Evolutionary conservation across 129 eudicot species (phyloP).

Genomic region (Flaveria robusta): DNA sequence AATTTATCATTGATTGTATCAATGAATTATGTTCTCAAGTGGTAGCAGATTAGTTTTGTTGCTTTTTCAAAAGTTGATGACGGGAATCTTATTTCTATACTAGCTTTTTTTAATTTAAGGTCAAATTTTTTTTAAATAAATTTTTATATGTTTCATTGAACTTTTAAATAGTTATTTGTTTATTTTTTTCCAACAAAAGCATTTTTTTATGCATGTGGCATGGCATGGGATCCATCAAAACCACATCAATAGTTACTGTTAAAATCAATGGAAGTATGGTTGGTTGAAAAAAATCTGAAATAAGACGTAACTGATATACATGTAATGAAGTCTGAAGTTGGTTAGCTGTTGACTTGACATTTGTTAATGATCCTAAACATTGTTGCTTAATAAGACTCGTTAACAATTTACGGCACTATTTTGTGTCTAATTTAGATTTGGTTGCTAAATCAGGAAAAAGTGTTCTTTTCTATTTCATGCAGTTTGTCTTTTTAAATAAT

Average conservation of each 20-base stretch:
- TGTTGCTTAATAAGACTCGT: not conserved
- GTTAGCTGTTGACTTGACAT: not conserved
- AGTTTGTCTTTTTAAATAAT: conserved; percentile 1
- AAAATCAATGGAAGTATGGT: not conserved
- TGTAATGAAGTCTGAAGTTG: not conserved
- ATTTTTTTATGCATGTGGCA: not conserved
- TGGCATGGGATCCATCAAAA: not conserved
- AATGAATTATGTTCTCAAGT: not conserved
- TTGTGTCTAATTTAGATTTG: not conserved
- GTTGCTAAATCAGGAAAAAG: not conserved
- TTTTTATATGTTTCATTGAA: not conserved
- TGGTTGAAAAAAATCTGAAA: not conserved
- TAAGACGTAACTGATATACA: not conserved
- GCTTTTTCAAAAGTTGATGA: not conserved
- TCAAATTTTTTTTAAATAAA: not conserved
- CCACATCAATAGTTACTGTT: not conserved
- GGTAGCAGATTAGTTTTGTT: not conserved
- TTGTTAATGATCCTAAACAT: not conserved
- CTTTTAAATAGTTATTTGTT: not conserved
- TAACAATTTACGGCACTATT: not conserved
- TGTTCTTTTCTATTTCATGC: not conserved
- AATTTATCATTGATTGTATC: not conserved
- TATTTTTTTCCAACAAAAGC: not conserved
- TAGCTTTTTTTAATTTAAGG: not conserved
- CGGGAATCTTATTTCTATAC: not conserved